Percentiles rank a stretch among this genome's conserved stretches.
These are phyloP conservation scores for Xylaria sp. DNA, from an alignment of 2,329 filamentous ascomycete species.

Conservation along the genomic window DNA sequence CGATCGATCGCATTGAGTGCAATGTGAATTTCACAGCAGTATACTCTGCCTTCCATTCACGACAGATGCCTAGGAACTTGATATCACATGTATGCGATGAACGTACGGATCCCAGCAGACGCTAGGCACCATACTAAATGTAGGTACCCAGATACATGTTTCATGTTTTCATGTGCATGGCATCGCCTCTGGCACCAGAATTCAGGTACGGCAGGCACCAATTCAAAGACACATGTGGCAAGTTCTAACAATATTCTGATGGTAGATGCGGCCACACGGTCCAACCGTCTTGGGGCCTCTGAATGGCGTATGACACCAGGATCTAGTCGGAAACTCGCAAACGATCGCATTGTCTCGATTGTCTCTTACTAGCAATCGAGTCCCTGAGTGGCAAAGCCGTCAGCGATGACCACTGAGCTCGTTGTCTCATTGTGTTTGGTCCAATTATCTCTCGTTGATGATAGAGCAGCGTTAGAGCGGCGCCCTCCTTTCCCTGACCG, in stretches of 20 bases:
- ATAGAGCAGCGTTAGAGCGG: slow-evolving; percentile 22
- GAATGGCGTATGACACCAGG: background rate
- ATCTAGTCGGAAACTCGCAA: background rate
- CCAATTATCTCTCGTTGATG: slow-evolving; percentile 12
- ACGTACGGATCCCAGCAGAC: background rate
- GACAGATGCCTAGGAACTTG: background rate
- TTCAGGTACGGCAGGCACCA: background rate
- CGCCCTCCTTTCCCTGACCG: slow-evolving; percentile 20
- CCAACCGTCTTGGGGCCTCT: slow-evolving; percentile 12
- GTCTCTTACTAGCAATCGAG: background rate
- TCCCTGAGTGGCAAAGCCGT: background rate
- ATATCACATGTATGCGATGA: background rate
- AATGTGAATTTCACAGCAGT: background rate
- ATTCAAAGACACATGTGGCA: background rate
- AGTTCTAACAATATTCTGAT: slow-evolving; percentile 2
- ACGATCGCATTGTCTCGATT: background rate
- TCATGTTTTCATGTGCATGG: background rate
- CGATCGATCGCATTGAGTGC: background rate
- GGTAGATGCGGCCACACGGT: slow-evolving; percentile 15
- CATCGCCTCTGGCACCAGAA: background rate
- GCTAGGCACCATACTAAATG: background rate
- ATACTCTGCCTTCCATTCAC: background rate
- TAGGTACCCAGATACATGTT: background rate
- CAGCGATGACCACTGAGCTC: background rate
- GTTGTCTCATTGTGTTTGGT: background rate